Evolutionary conservation across 2,329 filamentous ascomycete genomes (phyloP).

Genomic region (Neoscytalidium dimidiatum): DNA sequence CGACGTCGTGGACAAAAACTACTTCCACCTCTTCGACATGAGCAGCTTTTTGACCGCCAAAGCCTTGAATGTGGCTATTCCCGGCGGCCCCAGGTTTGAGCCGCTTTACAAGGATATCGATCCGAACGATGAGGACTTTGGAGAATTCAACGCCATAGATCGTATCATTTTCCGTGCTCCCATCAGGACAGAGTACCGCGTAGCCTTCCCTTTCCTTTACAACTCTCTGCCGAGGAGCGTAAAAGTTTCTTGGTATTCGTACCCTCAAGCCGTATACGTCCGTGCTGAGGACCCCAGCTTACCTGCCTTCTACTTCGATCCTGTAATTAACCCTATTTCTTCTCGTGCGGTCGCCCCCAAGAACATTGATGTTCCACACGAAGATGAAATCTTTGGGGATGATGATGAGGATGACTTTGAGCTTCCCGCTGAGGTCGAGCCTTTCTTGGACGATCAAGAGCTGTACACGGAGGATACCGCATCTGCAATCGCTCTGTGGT

Average conservation of each 20-base stretch:
- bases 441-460: conserved; percentile 87
- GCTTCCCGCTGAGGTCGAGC: conserved; percentile 76
- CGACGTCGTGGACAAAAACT: conserved; percentile 93
- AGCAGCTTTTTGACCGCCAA: conserved; percentile 96
- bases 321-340: conserved; percentile 96
- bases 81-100: conserved; percentile 95
- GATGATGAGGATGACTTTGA: conserved; percentile 85
- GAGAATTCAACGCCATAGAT: conserved; percentile 99
- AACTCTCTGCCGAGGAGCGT: conserved; percentile 96
- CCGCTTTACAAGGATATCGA: conserved; percentile 98
- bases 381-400: conserved; percentile 90
- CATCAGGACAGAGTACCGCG: conserved; percentile 92
- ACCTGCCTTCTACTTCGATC: conserved; percentile 96
- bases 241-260: conserved; percentile 87
- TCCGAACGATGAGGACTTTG: conserved; percentile 98
- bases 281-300: conserved; percentile 84
- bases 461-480: conserved; percentile 87
- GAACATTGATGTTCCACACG: conserved; percentile 87
- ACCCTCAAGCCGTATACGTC: conserved; percentile 90
- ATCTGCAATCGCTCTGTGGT: conserved; percentile 92
- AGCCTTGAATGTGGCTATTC: conserved; percentile 93
- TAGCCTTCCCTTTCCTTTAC: conserved; percentile 92
- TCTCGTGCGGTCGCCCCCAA: conserved; percentile 91
- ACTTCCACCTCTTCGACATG: conserved; percentile 95
- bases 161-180: conserved; percentile 97